Conservation (phyloP, 306 rosid genomes). For the Lagenaria siceraria region DNA sequence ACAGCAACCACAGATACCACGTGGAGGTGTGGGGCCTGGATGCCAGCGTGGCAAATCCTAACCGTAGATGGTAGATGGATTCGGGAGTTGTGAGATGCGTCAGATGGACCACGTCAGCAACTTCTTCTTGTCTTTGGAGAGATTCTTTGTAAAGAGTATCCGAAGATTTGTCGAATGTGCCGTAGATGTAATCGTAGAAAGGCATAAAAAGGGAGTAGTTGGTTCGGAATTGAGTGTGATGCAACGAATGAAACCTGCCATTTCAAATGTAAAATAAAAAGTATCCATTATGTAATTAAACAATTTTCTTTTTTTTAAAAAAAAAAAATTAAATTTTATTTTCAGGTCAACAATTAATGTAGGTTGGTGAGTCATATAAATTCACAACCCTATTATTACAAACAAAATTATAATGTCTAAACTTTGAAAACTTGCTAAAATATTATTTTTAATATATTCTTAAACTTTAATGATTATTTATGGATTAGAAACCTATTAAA, state of each 20-base stretch:
- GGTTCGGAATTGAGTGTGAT: slow-evolving; percentile 33
- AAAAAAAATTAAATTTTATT: too few species aligned
- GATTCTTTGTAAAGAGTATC: slow-evolving; percentile 13
- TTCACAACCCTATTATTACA: too few species aligned
- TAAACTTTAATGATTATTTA: too few species aligned
- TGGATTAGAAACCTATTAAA: too few species aligned
- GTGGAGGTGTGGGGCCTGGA: slow-evolving; percentile 14
- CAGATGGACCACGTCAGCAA: slow-evolving; percentile 23
- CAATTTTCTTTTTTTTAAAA: too few species aligned
- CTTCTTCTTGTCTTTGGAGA: slow-evolving; percentile 1
- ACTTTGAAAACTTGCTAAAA: too few species aligned
- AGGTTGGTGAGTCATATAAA: too few species aligned
- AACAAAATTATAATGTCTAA: too few species aligned
- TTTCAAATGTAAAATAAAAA: not conserved
- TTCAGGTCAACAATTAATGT: too few species aligned
- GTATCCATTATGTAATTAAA: too few species aligned
- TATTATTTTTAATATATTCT: too few species aligned
- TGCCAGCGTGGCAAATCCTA: slow-evolving; percentile 22
- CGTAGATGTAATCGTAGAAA: slow-evolving; percentile 20
- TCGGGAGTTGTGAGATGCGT: slow-evolving; percentile 22
- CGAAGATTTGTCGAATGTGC: slow-evolving; percentile 14
- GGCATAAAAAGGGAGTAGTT: slow-evolving; percentile 31
- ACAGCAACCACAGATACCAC: slow-evolving; percentile 24
- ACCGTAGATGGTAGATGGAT: slow-evolving; percentile 22
- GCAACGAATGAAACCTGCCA: slow-evolving; percentile 23